Evolutionary conservation across 208 protist species (phyloP), one percentile per base, ranked within the genome.

Genomic region (Acanthamoeba royreba): DNA sequence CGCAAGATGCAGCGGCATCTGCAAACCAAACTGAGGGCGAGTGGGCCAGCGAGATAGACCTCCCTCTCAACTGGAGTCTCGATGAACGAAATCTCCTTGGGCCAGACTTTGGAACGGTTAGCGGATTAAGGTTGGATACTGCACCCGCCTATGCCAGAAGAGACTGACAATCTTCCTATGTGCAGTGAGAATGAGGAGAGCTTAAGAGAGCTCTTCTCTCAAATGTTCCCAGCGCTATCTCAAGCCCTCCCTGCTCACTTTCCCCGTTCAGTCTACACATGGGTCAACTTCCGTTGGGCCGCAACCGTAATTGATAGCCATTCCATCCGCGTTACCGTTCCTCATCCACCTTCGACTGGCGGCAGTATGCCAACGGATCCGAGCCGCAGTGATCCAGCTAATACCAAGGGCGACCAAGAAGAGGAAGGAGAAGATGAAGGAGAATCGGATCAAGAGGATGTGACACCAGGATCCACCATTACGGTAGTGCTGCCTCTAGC

Each of bases 241-340:
- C 69, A 81, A 22, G 69, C 69, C 19, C 69, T 81, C 17, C 69
- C 69, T 0, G 40, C 43, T 19, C 31, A 81, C 40, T 81, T 81
- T 25, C 69, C 69, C 13, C 69, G 69, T 11, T 4, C 69, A 42
- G 40, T 81, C 38, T 81, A 38, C 69, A 38, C 69, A 4, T 81
- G 69, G 69, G 69, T 42, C 69, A 81, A 81, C 69, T 81, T 81
- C 69, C 69, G 69, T 42, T 81, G 69, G 69, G 69, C 69, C 13
- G 69, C 69, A 11, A 81, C 33, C 17, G 69, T 81, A 7, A 13
- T 81, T 42, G 69, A 81, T 42, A 81, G 69, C 69, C 69, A 81
- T n/a, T 43, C 69, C 25, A 28, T 81, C 17, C 69, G 69, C 1
- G 40, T 81, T 0, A 42, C 8, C 28, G 38, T 43, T 38, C 66